phyloP scores from a whole-genome alignment of 2,329 filamentous ascomycete species.

The Epichloe typhina region DNA sequence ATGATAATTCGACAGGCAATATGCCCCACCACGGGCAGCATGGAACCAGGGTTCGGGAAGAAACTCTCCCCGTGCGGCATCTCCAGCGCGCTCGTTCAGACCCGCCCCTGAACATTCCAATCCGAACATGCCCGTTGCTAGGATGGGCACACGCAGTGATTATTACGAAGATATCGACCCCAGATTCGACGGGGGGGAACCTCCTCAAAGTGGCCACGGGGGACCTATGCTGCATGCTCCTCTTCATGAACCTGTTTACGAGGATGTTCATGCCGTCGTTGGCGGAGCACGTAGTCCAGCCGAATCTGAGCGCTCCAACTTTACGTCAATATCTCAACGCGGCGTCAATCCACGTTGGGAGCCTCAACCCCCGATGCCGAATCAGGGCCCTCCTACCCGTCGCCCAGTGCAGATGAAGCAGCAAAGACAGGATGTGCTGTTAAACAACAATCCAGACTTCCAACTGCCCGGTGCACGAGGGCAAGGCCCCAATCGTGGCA shows the following conservation, averaged over 20 bases:
- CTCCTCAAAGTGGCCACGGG: constrained; percentile 26
- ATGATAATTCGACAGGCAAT: constrained; percentile 25
- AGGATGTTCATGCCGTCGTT: constrained; percentile 43
- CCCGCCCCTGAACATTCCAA: constrained; percentile 22
- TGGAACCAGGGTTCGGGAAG: constrained; percentile 38
- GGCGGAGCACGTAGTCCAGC: constrained; percentile 54
- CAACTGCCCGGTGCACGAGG: constrained; percentile 42
- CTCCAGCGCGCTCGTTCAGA: constrained; percentile 27
- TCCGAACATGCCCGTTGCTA: constrained; percentile 21
- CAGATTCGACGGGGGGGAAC: constrained; percentile 40
- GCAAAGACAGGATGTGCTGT: constrained; percentile 56
- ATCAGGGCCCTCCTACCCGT: constrained; percentile 28
- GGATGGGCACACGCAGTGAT: constrained; percentile 23
- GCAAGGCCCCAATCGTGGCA: constrained; percentile 13
- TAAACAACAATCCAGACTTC: constrained; percentile 88
- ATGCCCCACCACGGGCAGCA: constrained; percentile 40
- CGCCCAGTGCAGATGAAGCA: constrained; percentile 42
- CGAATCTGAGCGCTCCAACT: constrained; percentile 68
- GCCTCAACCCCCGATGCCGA: constrained; percentile 33
- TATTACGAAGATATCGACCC: constrained; percentile 96
- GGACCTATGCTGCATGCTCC: constrained; percentile 15
- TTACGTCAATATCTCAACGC: constrained; percentile 82
- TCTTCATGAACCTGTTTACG: constrained; percentile 34
- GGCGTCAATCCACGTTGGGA: constrained; percentile 84
- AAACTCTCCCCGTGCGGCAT: constrained; percentile 31